Base-by-base conservation (phyloP, 2,329 filamentous ascomycete genomes). In the Sphaceloma murrayae region DNA sequence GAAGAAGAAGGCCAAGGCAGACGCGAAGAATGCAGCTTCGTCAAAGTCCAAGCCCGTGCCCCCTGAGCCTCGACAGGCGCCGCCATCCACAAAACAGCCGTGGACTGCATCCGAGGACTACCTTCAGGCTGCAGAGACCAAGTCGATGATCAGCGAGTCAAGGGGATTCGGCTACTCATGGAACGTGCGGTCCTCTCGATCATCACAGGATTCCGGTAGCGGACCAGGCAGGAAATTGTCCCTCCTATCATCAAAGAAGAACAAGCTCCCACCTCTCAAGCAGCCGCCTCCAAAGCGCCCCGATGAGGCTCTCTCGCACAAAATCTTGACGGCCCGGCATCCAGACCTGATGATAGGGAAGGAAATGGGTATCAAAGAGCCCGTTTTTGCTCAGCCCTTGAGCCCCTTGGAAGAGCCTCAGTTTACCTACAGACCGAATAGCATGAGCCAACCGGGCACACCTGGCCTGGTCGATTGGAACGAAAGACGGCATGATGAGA, bases 151-250 rank as follows among this genome's bases (percentile, higher is more conserved):
- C 24, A 45, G 30, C 19, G 31, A 32, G 11, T 34, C 42, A 4
- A 45, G 27, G 14, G 19, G 29, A 14, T 29, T 36, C 13, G 22
- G 29, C 5, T 45, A 45, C 31, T 45, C 42, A 2, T 34, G 40
- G 40, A 33, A 43, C 27, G 40, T 33, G 22, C 40, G 40, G 8
- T 34, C 27, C 27, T 43, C n/a, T n/a, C n/a, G n/a, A n/a, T n/a
- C n/a, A n/a, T n/a, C 40, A 13, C 30, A 32, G 7, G 40, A 43
- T 9, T 32, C 40, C 4, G 29, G 40, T 11, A 29, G 42, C 30
- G 42, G 31, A n/a, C 31, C 42, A 22, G 30, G 30, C 6, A 30
- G 42, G 9, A 45, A 45, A 19, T 36, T 45, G 30, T 45, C 42
- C 10, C 17, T 45, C 5, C 19, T 45, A 2, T 45, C 42, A 13